Evolutionary conservation across 2,329 filamentous ascomycete species (phyloP), one percentile per base, ranked within the genome.

Genomic region (Fusarium compactum): DNA sequence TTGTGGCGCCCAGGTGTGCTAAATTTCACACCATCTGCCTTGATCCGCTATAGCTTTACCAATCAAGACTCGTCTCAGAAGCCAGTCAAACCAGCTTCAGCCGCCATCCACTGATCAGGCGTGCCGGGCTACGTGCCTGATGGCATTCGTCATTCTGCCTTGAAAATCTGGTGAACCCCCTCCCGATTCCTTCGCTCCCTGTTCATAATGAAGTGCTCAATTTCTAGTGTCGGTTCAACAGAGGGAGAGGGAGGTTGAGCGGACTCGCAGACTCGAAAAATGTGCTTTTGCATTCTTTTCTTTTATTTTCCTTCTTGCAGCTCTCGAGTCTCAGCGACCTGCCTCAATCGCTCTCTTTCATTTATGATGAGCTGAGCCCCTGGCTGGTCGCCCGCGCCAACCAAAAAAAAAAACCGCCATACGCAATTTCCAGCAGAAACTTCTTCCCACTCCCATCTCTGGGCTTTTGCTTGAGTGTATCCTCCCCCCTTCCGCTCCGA

Each of bases 151-250:
- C 69, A 72, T 67, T 70, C 67, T 69, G 59, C 73, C 69, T 75
- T 75, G 72, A 76, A 75, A 76, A 74, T 75, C 66, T 74, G 69
- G 72, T 75, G 62, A 75, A 74, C 62, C 72, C 69, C 74, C 65
- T 72, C 71, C 72, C 70, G 63, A 75, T 64, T 76, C 69, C 67
- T 75, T 74, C 48, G 64, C 68, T 72, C 59, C 67, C 72, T 71
- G 58, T 75, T 72, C 68, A 70, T 68, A 74, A 65, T 65, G 73
- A 73, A 67, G 43, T 67, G 62, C 58, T 70, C 69, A 44, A 68
- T 61, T 66, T 62, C 58, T 74, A 74, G 74, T 76, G 65, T 65
- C 65, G 54, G 61, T 58, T 48, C 70, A 72, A 40, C 57, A 64
- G 25, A 45, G 38, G 38, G 30, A 54, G 51, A 54, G 51, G 40